Evolutionary conservation across 2,329 filamentous ascomycete species (phyloP), one percentile per base, ranked within the genome.

Genomic region (Sordariomycetes sp.): DNA sequence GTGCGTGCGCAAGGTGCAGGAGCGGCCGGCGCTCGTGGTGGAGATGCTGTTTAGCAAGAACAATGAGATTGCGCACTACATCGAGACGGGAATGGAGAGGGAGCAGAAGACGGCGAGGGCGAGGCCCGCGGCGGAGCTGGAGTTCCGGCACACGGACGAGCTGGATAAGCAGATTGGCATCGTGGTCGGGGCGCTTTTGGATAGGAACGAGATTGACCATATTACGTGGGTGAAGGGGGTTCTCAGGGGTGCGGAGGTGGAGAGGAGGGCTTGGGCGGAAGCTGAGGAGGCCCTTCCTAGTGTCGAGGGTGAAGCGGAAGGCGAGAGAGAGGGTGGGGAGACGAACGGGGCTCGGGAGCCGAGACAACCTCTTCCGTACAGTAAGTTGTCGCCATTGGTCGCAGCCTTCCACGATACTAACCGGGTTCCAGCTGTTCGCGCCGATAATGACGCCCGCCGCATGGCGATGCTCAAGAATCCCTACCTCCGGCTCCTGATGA

Each of bases 31-130:
- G 61, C 75, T 96, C 48, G 79, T 95, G 54, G 86, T 95, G 1
- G 94, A 99, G 70, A 82, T 99, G 78, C 76, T 99, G 15, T 99
- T 99, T 70, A 95, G 89, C 69, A 99, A 99, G 70, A 87, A 90
- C 58, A 85, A 84, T 55, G 80, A 81, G 52, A 96, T 89, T 0
- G 80, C 90, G 1, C 89, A 88, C 70, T 97, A 90, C 67, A 78
- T 99, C 5, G 91, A 97, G 66, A 90, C 91, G 65, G 94, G 94
- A 0, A 87, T 89, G 63, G 90, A 96, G 65, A 89, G 85, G 65
- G 86, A 90, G 63, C 89, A 87, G 67, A 90, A 92, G 62, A 75
- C 78, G 20, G 65, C 70, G n/a, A 78, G 82, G 51, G 80, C 84
- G 10, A 82, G 81, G 62, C 81, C 89, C 3, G 90, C 85, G 0